Conservation (phyloP, 257 asterid species). For the Striga asiatica region DNA sequence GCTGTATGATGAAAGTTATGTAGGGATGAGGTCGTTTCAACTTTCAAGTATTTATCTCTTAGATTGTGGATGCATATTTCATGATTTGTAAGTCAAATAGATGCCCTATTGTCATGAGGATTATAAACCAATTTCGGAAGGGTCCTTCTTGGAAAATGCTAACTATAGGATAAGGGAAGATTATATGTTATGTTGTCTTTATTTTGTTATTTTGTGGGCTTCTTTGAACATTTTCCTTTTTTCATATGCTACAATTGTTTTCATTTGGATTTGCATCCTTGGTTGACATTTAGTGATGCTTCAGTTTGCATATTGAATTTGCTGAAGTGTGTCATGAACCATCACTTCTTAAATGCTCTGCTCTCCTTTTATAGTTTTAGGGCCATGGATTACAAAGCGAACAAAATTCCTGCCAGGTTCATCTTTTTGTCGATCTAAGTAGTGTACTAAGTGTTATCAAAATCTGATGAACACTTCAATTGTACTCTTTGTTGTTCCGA, state of each 20-base stretch:
- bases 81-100: no score
- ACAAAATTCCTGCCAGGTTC: no score
- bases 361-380: no score
- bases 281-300: neutral
- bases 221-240: no score
- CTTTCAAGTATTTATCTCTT: neutral
- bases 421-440: no score
- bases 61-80: neutral
- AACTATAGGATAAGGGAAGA: neutral
- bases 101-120: neutral
- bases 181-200: neutral
- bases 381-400: no score
- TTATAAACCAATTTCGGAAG: neutral
- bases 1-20: conserved; percentile 1
- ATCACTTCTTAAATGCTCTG: no score
- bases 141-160: conserved; percentile 1
- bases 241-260: conserved; percentile 1
- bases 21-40: neutral
- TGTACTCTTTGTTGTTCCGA: no score
- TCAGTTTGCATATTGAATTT: neutral
- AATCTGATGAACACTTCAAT: no score
- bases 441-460: no score
- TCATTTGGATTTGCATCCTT: conserved; percentile 3
- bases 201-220: neutral
- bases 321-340: no score